phyloP scores from a whole-genome alignment of 768 basidiomycete species.

The Hericium alpestre region DNA sequence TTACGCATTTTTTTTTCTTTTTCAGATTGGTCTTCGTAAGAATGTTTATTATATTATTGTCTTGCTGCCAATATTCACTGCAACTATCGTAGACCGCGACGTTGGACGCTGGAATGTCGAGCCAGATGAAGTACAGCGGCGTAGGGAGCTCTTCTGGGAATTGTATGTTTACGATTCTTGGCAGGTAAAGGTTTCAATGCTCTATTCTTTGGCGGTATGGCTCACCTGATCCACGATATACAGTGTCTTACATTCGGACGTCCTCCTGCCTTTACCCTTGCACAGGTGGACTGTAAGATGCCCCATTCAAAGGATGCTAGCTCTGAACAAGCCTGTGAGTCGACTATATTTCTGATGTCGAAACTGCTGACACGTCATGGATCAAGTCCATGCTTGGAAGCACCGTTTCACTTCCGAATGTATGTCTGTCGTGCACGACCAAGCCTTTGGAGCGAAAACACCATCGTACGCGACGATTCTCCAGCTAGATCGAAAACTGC shows the following conservation, averaged over 20 bases:
- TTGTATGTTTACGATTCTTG: constrained; percentile 56
- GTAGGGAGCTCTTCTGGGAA: constrained; percentile 54
- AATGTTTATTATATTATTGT: constrained; percentile 6
- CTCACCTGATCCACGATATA: background rate
- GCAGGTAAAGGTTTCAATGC: constrained; percentile 35
- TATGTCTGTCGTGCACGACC: constrained; percentile 53
- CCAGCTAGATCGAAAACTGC: constrained; percentile 58
- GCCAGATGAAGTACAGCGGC: constrained; percentile 42
- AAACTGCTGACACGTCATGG: background rate
- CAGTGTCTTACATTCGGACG: constrained; percentile 65
- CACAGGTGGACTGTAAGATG: constrained; percentile 15
- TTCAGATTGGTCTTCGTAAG: constrained; percentile 62
- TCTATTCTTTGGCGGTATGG: background rate
- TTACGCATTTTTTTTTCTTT: constrained; percentile 3
- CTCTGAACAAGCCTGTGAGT: constrained; percentile 36
- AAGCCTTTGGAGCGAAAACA: constrained; percentile 52
- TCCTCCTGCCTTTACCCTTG: constrained; percentile 49
- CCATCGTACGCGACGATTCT: constrained; percentile 52
- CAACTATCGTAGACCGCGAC: constrained; percentile 44
- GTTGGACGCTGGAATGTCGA: constrained; percentile 56
- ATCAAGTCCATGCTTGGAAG: constrained; percentile 56
- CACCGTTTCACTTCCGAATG: constrained; percentile 55
- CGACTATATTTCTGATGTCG: constrained; percentile 30
- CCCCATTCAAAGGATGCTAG: constrained; percentile 37
- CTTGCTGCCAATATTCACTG: constrained; percentile 3